Conservation (phyloP, 1,284 basidiomycete genomes). For the Tranzscheliella williamsii region DNA sequence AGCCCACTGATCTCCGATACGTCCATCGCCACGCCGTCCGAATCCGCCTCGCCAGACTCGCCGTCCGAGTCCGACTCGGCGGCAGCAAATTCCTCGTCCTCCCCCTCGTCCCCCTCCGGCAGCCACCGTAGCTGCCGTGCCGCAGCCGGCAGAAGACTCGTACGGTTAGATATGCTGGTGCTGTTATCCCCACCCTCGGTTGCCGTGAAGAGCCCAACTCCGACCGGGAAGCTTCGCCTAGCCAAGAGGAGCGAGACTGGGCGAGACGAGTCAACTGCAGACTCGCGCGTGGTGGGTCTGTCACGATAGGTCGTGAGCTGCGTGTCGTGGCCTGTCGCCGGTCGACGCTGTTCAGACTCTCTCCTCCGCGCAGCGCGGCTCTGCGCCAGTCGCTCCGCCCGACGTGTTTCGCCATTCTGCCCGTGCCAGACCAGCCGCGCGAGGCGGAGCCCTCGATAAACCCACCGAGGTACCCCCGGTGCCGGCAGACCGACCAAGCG, state of each 20-base stretch:
- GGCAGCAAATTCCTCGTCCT: not conserved
- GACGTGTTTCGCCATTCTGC: conserved; percentile 43
- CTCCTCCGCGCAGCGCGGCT: no score
- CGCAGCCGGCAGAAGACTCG: no score
- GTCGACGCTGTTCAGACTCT: not conserved
- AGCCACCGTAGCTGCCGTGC: no score
- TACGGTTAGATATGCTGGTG: no score
- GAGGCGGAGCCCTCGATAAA: conserved; percentile 21
- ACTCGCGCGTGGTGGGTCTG: no score
- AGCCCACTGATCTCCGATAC: conserved; percentile 17
- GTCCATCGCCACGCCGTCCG: conserved; percentile 1
- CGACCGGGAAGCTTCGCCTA: not conserved
- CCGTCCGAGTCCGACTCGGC: no score
- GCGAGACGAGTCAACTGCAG: no score
- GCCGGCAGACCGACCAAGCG: conserved; percentile 11
- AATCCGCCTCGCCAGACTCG: not conserved
- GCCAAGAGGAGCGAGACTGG: no score
- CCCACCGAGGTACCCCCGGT: conserved; percentile 22
- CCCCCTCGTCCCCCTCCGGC: not conserved
- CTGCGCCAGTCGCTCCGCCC: conserved; percentile 16
- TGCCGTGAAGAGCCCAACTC: no score
- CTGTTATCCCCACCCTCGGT: no score
- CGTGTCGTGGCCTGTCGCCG: no score
- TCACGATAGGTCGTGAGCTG: no score
- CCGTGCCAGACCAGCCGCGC: conserved; percentile 56